Conservation (phyloP, 164 flowering plant genomes). For the Warburgia ugandensis region DNA sequence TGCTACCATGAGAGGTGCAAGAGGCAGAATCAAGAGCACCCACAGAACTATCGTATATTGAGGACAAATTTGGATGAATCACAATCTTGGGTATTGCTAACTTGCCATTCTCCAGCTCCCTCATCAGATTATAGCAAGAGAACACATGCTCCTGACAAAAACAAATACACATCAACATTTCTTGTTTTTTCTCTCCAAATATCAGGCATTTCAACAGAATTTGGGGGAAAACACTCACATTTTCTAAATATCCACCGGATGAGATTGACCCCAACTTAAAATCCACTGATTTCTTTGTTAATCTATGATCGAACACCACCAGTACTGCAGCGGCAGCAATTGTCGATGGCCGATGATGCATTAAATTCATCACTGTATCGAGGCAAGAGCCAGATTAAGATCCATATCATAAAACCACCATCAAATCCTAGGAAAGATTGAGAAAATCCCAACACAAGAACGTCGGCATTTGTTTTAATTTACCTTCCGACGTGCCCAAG, state of each 20-base stretch:
- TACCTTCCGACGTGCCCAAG: conserved; percentile 42
- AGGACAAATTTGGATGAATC: conserved; percentile 25
- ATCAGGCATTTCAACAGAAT: not conserved
- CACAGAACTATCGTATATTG: conserved; percentile 13
- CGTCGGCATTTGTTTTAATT: not conserved
- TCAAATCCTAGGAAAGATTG: conserved; percentile 14
- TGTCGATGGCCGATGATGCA: conserved; percentile 47
- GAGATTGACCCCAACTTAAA: conserved; percentile 29
- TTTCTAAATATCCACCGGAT: conserved; percentile 17
- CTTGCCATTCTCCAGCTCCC: conserved; percentile 24
- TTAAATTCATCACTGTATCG: conserved; percentile 34
- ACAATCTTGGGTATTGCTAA: conserved; percentile 12
- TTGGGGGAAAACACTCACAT: conserved; percentile 27
- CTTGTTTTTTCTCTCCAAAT: not conserved
- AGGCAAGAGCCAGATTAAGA: conserved; percentile 8
- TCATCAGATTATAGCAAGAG: conserved; percentile 37
- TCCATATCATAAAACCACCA: not conserved
- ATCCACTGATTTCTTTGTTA: conserved; percentile 39
- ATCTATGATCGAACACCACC: conserved; percentile 27
- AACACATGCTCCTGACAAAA: conserved; percentile 41
- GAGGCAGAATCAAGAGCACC: conserved; percentile 23
- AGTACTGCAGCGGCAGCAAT: conserved; percentile 64
- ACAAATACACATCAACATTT: conserved; percentile 6
- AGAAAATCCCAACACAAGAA: not conserved
- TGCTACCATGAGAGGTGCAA: conserved; percentile 18